These are phyloP conservation scores for Phellopilus nigrolimitatus DNA, from an alignment of 1,284 basidiomycete species.

Conservation along the genomic window DNA sequence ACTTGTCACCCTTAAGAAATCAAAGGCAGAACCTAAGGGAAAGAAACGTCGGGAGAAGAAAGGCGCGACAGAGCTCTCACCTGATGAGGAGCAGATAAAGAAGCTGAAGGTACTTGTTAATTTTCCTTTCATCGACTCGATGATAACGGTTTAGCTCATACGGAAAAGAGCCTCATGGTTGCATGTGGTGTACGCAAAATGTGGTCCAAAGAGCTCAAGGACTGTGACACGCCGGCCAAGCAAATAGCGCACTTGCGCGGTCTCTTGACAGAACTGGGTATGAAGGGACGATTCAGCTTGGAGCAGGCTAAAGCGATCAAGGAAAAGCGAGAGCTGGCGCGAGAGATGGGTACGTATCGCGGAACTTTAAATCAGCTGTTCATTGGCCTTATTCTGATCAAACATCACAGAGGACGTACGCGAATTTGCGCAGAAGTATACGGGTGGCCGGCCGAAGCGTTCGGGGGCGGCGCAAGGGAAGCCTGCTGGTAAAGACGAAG, in stretches of 20 bases:
- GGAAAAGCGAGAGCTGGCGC: constrained; percentile 64
- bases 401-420: constrained; percentile 74
- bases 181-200: constrained; percentile 80
- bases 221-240: constrained; percentile 48
- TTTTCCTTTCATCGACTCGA: not conserved
- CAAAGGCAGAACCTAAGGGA: constrained; percentile 4
- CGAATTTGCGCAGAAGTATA: constrained; percentile 40
- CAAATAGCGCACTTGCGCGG: constrained; percentile 64
- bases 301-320: constrained; percentile 76
- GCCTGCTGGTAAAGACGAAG: constrained; percentile 28
- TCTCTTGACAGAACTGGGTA: constrained; percentile 69
- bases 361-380: too few species aligned
- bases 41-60: constrained; percentile 16
- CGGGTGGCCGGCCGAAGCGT: constrained; percentile 27
- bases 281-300: constrained; percentile 72
- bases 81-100: constrained; percentile 20
- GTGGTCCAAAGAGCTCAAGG: constrained; percentile 76
- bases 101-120: constrained; percentile 18
- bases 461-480: constrained; percentile 24
- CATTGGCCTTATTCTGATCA: too few species aligned
- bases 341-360: constrained; percentile 71
- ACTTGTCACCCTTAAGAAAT: not conserved
- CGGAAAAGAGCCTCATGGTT: constrained; percentile 53
- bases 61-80: constrained; percentile 12
- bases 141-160: not conserved